These are phyloP conservation scores for Lycium ferocissimum DNA, from an alignment of 257 asterid genomes.

Conservation along the genomic window DNA sequence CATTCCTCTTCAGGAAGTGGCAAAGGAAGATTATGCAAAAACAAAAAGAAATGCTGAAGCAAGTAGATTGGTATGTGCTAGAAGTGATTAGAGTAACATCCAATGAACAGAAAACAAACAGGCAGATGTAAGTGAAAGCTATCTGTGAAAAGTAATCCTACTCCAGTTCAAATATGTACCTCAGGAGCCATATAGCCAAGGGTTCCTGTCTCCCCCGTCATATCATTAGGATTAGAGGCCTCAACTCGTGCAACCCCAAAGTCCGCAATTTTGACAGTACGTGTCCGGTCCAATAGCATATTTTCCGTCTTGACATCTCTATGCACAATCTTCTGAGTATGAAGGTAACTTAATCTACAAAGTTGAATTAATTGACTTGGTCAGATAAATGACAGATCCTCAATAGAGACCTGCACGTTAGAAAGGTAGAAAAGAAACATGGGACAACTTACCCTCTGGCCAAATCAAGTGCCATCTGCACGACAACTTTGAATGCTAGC, in stretches of 20 bases:
- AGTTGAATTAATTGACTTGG: constrained; percentile 31
- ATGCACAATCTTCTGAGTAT: constrained; percentile 81
- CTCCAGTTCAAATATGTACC: constrained; percentile 44
- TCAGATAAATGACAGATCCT: background rate
- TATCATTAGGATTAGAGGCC: constrained; percentile 89
- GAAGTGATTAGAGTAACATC: background rate
- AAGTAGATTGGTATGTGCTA: background rate
- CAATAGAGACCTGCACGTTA: background rate
- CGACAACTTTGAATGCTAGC: constrained; percentile 80
- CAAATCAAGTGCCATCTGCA: constrained; percentile 84
- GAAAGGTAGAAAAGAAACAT: background rate
- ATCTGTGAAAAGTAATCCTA: background rate
- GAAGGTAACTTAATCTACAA: constrained; percentile 81
- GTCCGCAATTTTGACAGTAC: constrained; percentile 83
- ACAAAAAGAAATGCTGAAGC: background rate
- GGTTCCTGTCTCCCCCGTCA: constrained; percentile 93
- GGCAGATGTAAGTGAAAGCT: background rate
- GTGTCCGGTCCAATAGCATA: constrained; percentile 78
- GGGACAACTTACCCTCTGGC: constrained; percentile 69
- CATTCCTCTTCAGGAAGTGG: background rate
- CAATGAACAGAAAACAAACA: background rate
- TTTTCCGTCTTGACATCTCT: constrained; percentile 90
- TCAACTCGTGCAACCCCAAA: constrained; percentile 93
- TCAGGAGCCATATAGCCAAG: constrained; percentile 97
- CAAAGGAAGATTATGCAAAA: background rate